A percentile compares a stretch with the other conserved stretches of the same genome.
phyloP scores from a whole-genome alignment of 306 rosid genomes.

The Cucurbita maxima region DNA sequence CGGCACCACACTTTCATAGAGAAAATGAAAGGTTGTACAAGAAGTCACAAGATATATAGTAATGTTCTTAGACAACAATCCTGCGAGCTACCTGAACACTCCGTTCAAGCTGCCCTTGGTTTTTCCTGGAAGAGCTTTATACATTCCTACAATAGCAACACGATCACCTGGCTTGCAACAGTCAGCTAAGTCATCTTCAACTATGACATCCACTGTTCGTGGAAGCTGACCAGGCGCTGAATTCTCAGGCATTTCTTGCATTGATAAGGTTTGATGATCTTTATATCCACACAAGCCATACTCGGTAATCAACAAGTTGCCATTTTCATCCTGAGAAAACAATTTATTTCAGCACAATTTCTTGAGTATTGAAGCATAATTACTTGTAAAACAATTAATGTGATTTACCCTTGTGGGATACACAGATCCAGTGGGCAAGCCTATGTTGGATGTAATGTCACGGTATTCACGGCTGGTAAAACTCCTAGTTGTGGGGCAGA shows the following conservation, averaged over 20 bases:
- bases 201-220: conserved; percentile 76
- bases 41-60: neutral
- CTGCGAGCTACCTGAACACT: conserved; percentile 64
- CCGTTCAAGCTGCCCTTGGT: conserved; percentile 88
- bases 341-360: neutral
- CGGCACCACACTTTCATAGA: neutral
- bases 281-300: conserved; percentile 86
- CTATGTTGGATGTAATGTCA: conserved; percentile 86
- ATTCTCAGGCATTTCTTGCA: conserved; percentile 98
- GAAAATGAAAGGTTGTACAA: neutral
- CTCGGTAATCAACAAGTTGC: conserved; percentile 88
- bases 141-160: conserved; percentile 74
- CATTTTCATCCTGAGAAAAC: conserved; percentile 61
- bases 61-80: neutral
- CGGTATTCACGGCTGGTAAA: conserved; percentile 81
- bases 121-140: conserved; percentile 88
- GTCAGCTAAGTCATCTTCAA: conserved; percentile 93
- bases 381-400: conserved; percentile 13
- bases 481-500: conserved; percentile 63
- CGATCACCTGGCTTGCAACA: conserved; percentile 99
- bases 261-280: conserved; percentile 87
- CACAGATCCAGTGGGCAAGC: conserved; percentile 88
- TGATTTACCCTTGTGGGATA: conserved; percentile 93
- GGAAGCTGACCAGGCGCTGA: conserved; percentile 99
- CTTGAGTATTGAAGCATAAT: neutral